These are phyloP conservation scores for Rubia tinctorum DNA, from an alignment of 305 asterid species.

Conservation along the genomic window DNA sequence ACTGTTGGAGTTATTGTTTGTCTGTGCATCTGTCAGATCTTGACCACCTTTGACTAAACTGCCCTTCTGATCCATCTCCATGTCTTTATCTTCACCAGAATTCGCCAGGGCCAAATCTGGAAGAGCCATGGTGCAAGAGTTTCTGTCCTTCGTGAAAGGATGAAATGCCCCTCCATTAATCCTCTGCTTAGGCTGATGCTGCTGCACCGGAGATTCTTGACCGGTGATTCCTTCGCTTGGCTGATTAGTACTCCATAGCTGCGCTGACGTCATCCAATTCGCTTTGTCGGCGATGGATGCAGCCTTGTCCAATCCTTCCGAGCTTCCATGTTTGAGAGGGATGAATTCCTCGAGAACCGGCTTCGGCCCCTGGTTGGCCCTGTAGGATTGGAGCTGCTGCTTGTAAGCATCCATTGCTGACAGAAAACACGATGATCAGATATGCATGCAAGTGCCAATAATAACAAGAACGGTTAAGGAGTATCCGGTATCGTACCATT, in stretches of 20 bases:
- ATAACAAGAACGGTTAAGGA: too few species aligned
- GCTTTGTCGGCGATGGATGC: slow-evolving; percentile 47
- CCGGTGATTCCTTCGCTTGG: slow-evolving; percentile 29
- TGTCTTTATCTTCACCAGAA: slow-evolving; percentile 46
- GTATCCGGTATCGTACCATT: slow-evolving; percentile 45
- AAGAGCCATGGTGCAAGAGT: slow-evolving; percentile 16
- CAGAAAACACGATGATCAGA: background rate
- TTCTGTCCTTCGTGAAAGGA: slow-evolving; percentile 52
- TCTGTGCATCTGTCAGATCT: slow-evolving; percentile 25
- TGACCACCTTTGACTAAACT: slow-evolving; percentile 22
- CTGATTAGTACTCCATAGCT: slow-evolving; percentile 69
- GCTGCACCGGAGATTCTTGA: slow-evolving; percentile 23
- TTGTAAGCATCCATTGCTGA: slow-evolving; percentile 91
- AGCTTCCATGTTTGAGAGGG: slow-evolving; percentile 47
- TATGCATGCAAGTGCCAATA: background rate
- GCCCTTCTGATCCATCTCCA: slow-evolving; percentile 29
- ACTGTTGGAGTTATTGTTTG: slow-evolving; percentile 17
- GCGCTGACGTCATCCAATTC: slow-evolving; percentile 94
- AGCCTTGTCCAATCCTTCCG: slow-evolving; percentile 27
- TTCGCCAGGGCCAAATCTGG: slow-evolving; percentile 60
- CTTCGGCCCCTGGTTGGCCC: slow-evolving; percentile 37
- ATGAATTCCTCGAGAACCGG: slow-evolving; percentile 89
- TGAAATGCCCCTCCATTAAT: slow-evolving; percentile 68
- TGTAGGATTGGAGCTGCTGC: slow-evolving; percentile 67
- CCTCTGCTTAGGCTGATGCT: slow-evolving; percentile 43